Conservation (phyloP, 164 flowering plant species). For the Dillenia suffruticosa region DNA sequence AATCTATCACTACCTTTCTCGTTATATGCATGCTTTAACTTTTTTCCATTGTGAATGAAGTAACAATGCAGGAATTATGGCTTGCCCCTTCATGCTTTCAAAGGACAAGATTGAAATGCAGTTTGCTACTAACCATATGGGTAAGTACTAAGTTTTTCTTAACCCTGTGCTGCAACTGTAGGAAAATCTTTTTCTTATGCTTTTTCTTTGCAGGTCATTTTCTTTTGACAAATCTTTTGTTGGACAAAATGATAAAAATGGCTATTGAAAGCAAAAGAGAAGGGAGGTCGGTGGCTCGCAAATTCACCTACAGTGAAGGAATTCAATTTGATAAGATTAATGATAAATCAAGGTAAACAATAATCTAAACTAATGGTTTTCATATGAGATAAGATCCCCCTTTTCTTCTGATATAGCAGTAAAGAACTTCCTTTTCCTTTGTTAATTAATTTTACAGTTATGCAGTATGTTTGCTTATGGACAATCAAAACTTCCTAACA, state of each 20-base stretch:
- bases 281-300: conserved; percentile 66
- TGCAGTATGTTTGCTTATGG: conserved; percentile 36
- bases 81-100: conserved; percentile 54
- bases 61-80: conserved; percentile 80
- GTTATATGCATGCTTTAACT: too few relatives aligned
- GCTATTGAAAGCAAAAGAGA: conserved; percentile 43
- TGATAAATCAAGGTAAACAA: conserved; percentile 46
- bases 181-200: neutral
- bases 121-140: conserved; percentile 76
- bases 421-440: too few relatives aligned
- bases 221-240: conserved; percentile 67
- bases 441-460: conserved; percentile 22
- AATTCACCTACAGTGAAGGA: conserved; percentile 47
- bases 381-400: neutral
- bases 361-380: neutral
- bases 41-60: conserved; percentile 17
- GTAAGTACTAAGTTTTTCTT: conserved; percentile 18
- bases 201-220: conserved; percentile 62
- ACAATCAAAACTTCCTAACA: conserved; percentile 35
- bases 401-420: neutral
- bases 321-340: conserved; percentile 67
- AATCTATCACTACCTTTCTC: too few relatives aligned
- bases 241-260: conserved; percentile 71
- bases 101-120: conserved; percentile 63
- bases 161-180: too few relatives aligned